Evolutionary conservation across 31 red algal species (phyloP).

Genomic region (Endocladia muricata): DNA sequence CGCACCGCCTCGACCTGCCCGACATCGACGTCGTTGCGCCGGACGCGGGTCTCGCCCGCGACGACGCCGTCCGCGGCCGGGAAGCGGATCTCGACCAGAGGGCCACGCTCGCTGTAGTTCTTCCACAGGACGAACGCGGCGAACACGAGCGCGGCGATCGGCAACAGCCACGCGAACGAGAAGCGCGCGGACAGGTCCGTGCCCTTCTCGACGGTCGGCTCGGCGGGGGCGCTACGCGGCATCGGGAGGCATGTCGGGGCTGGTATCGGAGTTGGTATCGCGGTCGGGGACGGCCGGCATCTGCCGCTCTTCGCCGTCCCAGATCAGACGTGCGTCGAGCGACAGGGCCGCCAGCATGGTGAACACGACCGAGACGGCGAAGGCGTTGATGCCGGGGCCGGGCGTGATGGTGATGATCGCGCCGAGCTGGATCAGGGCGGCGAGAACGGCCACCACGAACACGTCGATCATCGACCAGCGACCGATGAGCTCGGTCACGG

Average conservation of each 20-base stretch:
- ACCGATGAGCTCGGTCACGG: neutral
- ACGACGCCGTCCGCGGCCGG: neutral
- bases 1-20: neutral
- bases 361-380: neutral
- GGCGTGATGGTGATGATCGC: neutral
- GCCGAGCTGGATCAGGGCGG: neutral
- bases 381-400: neutral
- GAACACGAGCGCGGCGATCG: neutral
- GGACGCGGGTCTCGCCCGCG: neutral
- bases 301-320: too few species aligned
- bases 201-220: neutral
- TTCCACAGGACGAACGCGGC: neutral
- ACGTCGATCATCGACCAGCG: conserved; percentile 3
- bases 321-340: too few species aligned
- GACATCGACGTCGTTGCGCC: neutral
- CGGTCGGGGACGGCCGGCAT: too few species aligned
- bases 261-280: too few species aligned
- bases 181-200: too few species aligned
- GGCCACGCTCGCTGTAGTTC: neutral
- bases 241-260: neutral
- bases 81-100: neutral
- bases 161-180: neutral
- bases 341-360: conserved; percentile 1
- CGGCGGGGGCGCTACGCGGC: neutral
- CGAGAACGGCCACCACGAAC: conserved; percentile 2